Evolutionary conservation across 192 early-diverging fungal genomes (phyloP).

Genomic region (Obelidium mucronatum): DNA sequence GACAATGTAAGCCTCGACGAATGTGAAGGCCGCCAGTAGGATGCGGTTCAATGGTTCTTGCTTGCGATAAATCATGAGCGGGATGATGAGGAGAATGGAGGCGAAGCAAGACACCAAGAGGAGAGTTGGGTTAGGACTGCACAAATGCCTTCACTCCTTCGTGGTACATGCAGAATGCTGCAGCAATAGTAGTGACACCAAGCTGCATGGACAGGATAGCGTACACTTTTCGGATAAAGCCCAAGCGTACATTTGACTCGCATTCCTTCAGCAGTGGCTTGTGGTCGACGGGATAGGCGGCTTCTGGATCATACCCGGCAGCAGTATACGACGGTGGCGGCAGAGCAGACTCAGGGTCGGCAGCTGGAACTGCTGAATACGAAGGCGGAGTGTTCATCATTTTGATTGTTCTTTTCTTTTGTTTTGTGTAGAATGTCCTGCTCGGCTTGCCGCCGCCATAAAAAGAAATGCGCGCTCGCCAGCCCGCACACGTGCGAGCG

Average conservation of each 20-base stretch:
- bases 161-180: constrained; percentile 7
- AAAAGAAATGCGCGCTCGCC: too few relatives aligned
- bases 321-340: neutral
- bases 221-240: constrained; percentile 34
- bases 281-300: neutral
- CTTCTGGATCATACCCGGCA: neutral
- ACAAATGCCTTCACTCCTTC: constrained; percentile 9
- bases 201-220: constrained; percentile 25
- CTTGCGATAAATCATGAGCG: constrained; percentile 62
- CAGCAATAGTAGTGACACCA: neutral
- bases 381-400: neutral
- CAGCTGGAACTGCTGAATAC: neutral
- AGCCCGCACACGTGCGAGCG: too few relatives aligned
- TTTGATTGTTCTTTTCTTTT: too few relatives aligned
- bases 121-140: constrained; percentile 53
- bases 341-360: neutral
- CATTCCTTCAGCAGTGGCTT: neutral
- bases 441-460: too few relatives aligned
- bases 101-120: constrained; percentile 61
- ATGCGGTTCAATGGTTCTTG: constrained; percentile 65
- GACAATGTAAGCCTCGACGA: constrained; percentile 56
- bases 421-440: too few relatives aligned
- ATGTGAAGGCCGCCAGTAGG: constrained; percentile 67
- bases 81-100: constrained; percentile 54
- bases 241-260: constrained; percentile 1